These are phyloP conservation scores for Suhomyces bribrorum DNA, from an alignment of 1,139 yeast genomes.

Conservation along the genomic window DNA sequence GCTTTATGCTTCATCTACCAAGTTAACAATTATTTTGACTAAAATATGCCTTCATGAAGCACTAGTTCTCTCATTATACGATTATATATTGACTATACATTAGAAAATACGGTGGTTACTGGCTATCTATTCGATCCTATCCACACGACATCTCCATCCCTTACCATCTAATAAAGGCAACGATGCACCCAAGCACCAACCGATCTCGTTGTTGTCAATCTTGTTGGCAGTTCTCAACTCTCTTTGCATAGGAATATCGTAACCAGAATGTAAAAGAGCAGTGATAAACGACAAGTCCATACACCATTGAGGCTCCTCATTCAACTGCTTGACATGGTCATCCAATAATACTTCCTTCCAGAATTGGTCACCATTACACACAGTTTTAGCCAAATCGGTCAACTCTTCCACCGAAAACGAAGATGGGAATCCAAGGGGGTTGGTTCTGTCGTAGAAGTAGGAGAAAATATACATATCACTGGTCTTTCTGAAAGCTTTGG, in stretches of 20 bases:
- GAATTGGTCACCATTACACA: constrained; percentile 76
- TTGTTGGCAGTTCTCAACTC: constrained; percentile 91
- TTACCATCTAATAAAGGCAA: constrained; percentile 75
- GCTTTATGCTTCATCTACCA: no score
- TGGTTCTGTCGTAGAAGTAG: constrained; percentile 90
- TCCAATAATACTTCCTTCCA: constrained; percentile 68
- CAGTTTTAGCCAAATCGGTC: constrained; percentile 75
- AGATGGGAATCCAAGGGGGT: constrained; percentile 91
- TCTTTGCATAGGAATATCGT: constrained; percentile 87
- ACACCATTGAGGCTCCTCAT: constrained; percentile 90
- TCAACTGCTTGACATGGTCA: constrained; percentile 65
- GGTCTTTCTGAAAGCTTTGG: constrained; percentile 65
- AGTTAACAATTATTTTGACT: no score
- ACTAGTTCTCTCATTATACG: no score
- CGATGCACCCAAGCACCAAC: constrained; percentile 99
- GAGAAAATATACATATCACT: constrained; percentile 88
- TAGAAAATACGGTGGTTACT: no score
- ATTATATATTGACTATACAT: no score
- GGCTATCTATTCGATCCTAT: no score
- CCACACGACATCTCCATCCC: constrained; percentile 77
- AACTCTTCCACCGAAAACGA: constrained; percentile 85
- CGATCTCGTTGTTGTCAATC: constrained; percentile 85
- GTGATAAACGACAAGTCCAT: constrained; percentile 87
- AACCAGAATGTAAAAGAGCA: constrained; percentile 88
- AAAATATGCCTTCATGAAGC: no score